phyloP scores from a whole-genome alignment of 805 yeast species.

The Wickerhamomyces queroliae region DNA sequence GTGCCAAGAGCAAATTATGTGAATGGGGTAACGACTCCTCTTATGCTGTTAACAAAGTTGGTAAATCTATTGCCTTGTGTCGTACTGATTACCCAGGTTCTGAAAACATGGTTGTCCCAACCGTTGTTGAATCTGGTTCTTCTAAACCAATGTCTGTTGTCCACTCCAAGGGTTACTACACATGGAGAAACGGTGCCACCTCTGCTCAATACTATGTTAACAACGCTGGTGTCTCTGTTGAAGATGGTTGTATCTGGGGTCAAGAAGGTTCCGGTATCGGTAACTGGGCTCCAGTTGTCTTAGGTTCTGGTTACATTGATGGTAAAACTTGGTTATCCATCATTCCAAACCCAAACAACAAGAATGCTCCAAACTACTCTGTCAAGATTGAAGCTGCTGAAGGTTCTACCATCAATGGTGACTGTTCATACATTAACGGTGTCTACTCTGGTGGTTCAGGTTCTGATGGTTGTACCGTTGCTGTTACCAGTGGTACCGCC shows the following conservation, averaged over 20 bases:
- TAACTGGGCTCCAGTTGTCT: conserved; percentile 96
- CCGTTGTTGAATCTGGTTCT: conserved; percentile 67
- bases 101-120: conserved; percentile 96
- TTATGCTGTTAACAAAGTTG: conserved; percentile 56
- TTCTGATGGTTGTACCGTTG: conserved; percentile 88
- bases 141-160: conserved; percentile 72
- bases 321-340: conserved; percentile 75
- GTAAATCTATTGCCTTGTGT: conserved; percentile 77
- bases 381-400: conserved; percentile 73
- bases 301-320: conserved; percentile 82
- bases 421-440: conserved; percentile 80
- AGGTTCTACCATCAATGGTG: conserved; percentile 58
- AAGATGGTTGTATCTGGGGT: conserved; percentile 97
- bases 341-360: conserved; percentile 93
- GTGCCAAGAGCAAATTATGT: conserved; percentile 65
- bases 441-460: conserved; percentile 55
- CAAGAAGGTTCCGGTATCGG: conserved; percentile 72
- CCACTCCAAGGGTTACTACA: conserved; percentile 68
- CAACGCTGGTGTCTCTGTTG: conserved; percentile 86
- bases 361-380: conserved; percentile 59
- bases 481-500: conserved; percentile 80
- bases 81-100: conserved; percentile 99
- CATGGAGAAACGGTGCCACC: conserved; percentile 76
- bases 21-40: conserved; percentile 80
- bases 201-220: conserved; percentile 97